A percentile compares a stretch with the other conserved stretches of the same genome.
phyloP scores from a whole-genome alignment of 768 basidiomycete species.

The Tulasnella sp. region DNA sequence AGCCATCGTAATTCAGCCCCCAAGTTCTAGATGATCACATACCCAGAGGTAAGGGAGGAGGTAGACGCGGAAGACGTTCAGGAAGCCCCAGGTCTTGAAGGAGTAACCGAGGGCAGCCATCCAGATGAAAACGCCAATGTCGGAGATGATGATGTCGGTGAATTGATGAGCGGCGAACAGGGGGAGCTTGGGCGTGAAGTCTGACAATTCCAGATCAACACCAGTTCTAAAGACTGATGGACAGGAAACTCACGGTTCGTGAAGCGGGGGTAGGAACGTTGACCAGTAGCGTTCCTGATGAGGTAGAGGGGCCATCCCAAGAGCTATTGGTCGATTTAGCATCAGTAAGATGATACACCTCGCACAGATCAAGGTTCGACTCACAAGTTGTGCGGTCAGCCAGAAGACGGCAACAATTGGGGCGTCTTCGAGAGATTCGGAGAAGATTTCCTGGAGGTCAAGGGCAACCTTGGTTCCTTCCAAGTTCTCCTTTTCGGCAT shows the following conservation, averaged over 20 bases:
- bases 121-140: slow-evolving; percentile 76
- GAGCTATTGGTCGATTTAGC: slow-evolving; percentile 43
- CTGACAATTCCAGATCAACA: slow-evolving; percentile 35
- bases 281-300: slow-evolving; percentile 78
- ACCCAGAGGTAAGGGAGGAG: slow-evolving; percentile 84
- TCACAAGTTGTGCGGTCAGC: slow-evolving; percentile 57
- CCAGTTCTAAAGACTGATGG: not conserved
- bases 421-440: slow-evolving; percentile 87
- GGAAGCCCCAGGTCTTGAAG: slow-evolving; percentile 60
- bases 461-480: slow-evolving; percentile 60
- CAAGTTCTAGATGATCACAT: slow-evolving; percentile 31
- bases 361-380: slow-evolving; percentile 30
- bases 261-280: slow-evolving; percentile 67
- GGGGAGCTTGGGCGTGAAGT: slow-evolving; percentile 71
- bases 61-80: slow-evolving; percentile 72
- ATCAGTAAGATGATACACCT: not conserved
- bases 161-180: slow-evolving; percentile 85
- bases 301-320: slow-evolving; percentile 86
- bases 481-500: slow-evolving; percentile 62
- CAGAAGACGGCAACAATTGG: slow-evolving; percentile 64
- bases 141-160: slow-evolving; percentile 72
- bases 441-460: slow-evolving; percentile 66
- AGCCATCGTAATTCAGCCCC: slow-evolving; percentile 14
- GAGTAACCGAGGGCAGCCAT: slow-evolving; percentile 53
- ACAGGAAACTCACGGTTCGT: slow-evolving; percentile 65